Base-by-base conservation (phyloP, 768 basidiomycete species). In the Serendipita sp. region DNA sequence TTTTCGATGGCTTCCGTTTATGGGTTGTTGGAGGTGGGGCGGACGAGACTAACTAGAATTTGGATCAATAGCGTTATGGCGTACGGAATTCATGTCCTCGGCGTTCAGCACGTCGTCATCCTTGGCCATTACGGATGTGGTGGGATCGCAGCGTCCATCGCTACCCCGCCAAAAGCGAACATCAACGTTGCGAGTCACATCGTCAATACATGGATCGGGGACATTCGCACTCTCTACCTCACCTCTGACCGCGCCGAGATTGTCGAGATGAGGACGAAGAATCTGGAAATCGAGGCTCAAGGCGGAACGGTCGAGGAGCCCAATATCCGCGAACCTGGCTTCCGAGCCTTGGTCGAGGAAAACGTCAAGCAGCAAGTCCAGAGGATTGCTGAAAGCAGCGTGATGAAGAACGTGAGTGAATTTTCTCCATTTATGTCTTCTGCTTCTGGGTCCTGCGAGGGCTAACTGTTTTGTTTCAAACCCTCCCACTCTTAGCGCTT, bases 111-210 rank as follows among this genome's bases (percentile, higher is more conserved):
- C 33, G 34, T 65, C 14, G 62, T 63, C 17, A 58, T 65, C 43
- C 22, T 65, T 16, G 64, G 64, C n/a, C 64, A 65, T 43, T 63
- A 62, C 42, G 64, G 64, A 3, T 65, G 64, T 30, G 64, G 64
- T 11, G 64, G 64, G 11, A 61, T 65, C 28, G 64, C 64, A 9
- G 64, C 61, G 22, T 28, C 63, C 51, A 65, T 65, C 61, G 63
- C 62, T 22, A 24, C 61, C 30, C 22, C 60, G 4, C 60, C 60
- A 1, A 45, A 64, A n/a, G 58, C 53, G 9, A 61, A 48, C 17
- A 62, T 45, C 42, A 62, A 48, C 28, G 62, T 62, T 22, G 62
- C 44, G 7, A 30, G 33, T 45, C 61, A 61, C 38, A 61, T 61
- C 61, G 61, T 64, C 42, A 31, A 64, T 30, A 58, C 63, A 13